Evolutionary conservation across 345 rosid genomes (phyloP), one percentile per base, ranked within the genome.

Genomic region (Lepidium sativum): DNA sequence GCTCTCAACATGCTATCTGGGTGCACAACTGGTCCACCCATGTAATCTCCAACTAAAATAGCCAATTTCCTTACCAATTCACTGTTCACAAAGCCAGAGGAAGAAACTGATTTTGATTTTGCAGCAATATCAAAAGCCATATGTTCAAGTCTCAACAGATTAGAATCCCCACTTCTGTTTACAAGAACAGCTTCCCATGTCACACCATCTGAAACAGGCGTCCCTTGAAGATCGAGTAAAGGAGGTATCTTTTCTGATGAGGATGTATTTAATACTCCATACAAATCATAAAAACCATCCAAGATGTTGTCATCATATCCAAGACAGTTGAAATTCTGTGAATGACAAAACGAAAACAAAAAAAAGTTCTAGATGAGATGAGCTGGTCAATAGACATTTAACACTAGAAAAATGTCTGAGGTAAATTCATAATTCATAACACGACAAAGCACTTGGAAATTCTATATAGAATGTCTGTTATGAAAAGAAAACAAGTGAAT

Each of bases 131-230:
- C 82, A 4, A 80, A 49, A 59, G 91, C 95, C 83, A 65, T 87
- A 67, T 78, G 79, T 77, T 89, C 91, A 78, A 92, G 79, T 60
- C 83, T 85, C 49, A 85, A 76, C 65, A 92, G 73, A 65, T 92
- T 92, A 29, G 87, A 75, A 70, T 92, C 96, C 49, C 78, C 87
- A 70, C 85, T 80, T 74, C 86, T 85, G 73, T 92, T 84, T 51
- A 92, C 92, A 42, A 92, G 79, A 78, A 92, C 91, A 64, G 95
- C 95, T 80, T 92, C 98, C 95, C 92, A 85, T 9, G 83, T 60
- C 32, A 80, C 80, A 63, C 62, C 56, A n/a, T 79, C 92, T 32
- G 86, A 79, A 11, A 87, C 67, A 10, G 85, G 82, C 20, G 85
- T 80, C 62, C 91, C 95, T 83, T 92, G 98, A 63, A 92, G 81